A percentile compares a stretch with the other conserved stretches of the same genome.
Conservation (phyloP, 2,329 filamentous ascomycete genomes). For the Hypoxylon sp. region DNA sequence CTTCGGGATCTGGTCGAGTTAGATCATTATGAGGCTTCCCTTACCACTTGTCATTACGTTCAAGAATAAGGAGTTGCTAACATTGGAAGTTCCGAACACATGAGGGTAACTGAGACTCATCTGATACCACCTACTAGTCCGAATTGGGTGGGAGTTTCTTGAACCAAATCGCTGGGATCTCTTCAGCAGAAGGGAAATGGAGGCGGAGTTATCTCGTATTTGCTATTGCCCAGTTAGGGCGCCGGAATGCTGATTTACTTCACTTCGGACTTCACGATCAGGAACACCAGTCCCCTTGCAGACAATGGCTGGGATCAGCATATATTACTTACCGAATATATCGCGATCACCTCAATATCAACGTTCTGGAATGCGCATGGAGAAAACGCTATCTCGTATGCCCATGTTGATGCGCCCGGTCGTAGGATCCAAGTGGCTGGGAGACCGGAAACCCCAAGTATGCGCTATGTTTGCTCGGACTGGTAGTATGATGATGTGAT, state of each 20-base stretch:
- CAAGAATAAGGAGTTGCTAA: neutral
- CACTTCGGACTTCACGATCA: neutral
- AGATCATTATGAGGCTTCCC: neutral
- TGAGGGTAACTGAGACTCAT: neutral
- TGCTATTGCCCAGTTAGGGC: neutral
- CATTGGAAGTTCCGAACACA: neutral
- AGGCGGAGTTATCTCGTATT: neutral
- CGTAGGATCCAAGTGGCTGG: constrained; percentile 2
- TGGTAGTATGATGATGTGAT: neutral
- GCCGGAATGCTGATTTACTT: neutral
- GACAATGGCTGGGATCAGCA: neutral
- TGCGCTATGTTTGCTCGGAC: constrained; percentile 11
- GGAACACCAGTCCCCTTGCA: neutral
- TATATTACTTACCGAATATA: neutral
- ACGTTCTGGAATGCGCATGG: neutral
- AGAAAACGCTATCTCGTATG: neutral
- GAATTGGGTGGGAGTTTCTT: neutral
- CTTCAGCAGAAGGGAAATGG: neutral
- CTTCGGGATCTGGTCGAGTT: neutral
- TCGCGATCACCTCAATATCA: neutral
- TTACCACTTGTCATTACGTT: neutral
- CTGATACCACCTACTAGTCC: neutral
- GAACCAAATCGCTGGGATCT: neutral
- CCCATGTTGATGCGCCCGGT: neutral
- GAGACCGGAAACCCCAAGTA: neutral